Base-by-base conservation (phyloP, 148 eudicot genomes). In the Rhododendron ferrugineum region DNA sequence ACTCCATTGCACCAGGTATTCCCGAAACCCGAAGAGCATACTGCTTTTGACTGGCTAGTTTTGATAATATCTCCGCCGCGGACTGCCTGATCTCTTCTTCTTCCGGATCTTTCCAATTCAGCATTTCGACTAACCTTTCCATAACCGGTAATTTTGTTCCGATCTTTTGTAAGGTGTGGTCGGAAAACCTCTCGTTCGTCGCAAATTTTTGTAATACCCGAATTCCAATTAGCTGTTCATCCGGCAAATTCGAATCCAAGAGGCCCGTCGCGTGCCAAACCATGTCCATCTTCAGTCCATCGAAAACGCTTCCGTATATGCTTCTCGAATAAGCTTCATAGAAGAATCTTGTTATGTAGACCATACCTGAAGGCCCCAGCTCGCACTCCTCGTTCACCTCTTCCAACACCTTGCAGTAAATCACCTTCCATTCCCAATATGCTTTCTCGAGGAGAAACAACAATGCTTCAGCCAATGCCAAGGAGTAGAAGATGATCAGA, bases 261-360 rank as follows among this genome's bases (percentile, higher is more conserved):
- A 95, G 95, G 34, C 94, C 98, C 91, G 93, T 93, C 4, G 94
- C 91, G 52, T 93, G 94, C 11, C 95, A 94, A 64, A 97, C 95
- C 96, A 95, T 97, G 75, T 97, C 99, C 98, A 95, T 97, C 88
- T 95, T 91, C 47, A 97, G 58, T 11, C 99, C 99, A 84, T 97
- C 95, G 18, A 97, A 97, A 30, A 97, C 85, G 88, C 98, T 97
- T 81, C 98, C 95, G 36, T 92, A 86, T 1, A 97, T 91, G 60
- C 98, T 91, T 80, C 87, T 95, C 18, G 98, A 95, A 85, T 97
- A 97, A 0, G 99, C 96, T 79, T 97, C 99, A 11, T 97, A 97
- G 87, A 97, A 97, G 88, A 97, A 97, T 54, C 99, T 86, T 80
- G 84, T 88, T 16, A 92, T 89, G 1, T 95, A 87, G 40, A 92